Conservation (phyloP, 2,329 filamentous ascomycete genomes). For the Seiridium cupressi region DNA sequence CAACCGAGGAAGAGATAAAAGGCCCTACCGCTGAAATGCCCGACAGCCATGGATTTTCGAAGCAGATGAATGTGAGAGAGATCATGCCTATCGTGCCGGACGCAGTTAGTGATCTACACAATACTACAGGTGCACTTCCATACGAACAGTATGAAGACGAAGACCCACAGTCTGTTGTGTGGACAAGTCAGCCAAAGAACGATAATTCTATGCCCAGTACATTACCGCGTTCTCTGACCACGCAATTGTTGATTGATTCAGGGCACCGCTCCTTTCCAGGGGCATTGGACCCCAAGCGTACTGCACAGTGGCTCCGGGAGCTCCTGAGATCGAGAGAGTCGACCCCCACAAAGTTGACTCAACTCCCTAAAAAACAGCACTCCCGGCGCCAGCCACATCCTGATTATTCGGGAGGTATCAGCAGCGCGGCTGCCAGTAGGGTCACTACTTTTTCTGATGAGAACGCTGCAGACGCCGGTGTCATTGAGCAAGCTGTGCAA, state of each 20-base stretch:
- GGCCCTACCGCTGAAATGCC: too few relatives aligned
- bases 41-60: not conserved
- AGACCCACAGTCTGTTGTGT: too few relatives aligned
- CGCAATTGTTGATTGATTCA: not conserved
- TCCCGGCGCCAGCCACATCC: conserved; percentile 17
- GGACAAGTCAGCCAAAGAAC: not conserved
- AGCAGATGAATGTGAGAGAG: not conserved
- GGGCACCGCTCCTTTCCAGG: conserved; percentile 12
- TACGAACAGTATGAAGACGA: too few relatives aligned
- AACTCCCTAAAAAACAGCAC: conserved; percentile 21
- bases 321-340: conserved; percentile 20
- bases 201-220: not conserved
- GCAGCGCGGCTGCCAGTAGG: conserved; percentile 13
- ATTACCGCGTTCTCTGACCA: not conserved
- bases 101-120: too few relatives aligned
- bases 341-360: conserved; percentile 17
- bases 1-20: not conserved
- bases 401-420: conserved; percentile 12
- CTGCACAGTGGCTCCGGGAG: conserved; percentile 24
- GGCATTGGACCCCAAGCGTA: conserved; percentile 17
- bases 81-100: not conserved
- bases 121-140: too few relatives aligned
- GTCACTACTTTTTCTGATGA: conserved; percentile 24
- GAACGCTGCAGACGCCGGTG: conserved; percentile 17
- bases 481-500: conserved; percentile 22